Conservation (phyloP, 2,329 filamentous ascomycete species). For the Lachnellula hyalina region DNA sequence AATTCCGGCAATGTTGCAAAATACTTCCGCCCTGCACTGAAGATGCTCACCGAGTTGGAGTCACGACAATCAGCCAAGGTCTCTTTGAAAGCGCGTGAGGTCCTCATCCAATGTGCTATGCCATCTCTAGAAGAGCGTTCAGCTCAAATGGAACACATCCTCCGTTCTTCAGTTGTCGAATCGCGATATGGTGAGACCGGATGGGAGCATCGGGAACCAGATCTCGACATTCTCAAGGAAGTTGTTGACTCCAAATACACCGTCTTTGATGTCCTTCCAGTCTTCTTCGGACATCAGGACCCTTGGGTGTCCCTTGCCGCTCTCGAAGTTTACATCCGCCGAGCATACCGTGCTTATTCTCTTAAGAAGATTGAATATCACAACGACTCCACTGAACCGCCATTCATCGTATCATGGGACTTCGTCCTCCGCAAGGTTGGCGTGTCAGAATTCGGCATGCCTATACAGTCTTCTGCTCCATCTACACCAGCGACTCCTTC, state of each 20-base stretch:
- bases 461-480: slow-evolving; percentile 71
- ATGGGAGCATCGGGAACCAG: slow-evolving; percentile 92
- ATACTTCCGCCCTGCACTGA: slow-evolving; percentile 75
- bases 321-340: slow-evolving; percentile 91
- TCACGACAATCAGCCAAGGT: slow-evolving; percentile 84
- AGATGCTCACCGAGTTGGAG: slow-evolving; percentile 85
- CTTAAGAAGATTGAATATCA: slow-evolving; percentile 87
- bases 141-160: slow-evolving; percentile 96
- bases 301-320: slow-evolving; percentile 91
- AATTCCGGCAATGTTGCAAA: slow-evolving; percentile 83
- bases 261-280: slow-evolving; percentile 90
- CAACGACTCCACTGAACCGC: slow-evolving; percentile 62
- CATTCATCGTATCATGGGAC: slow-evolving; percentile 87
- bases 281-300: slow-evolving; percentile 93
- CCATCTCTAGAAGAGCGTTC: slow-evolving; percentile 94
- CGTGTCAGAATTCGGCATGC: slow-evolving; percentile 81
- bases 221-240: slow-evolving; percentile 87
- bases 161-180: slow-evolving; percentile 90
- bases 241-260: slow-evolving; percentile 98
- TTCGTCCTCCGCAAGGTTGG: slow-evolving; percentile 92
- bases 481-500: slow-evolving; percentile 75
- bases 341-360: slow-evolving; percentile 93
- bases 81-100: slow-evolving; percentile 91
- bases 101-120: slow-evolving; percentile 94
- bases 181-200: slow-evolving; percentile 97